phyloP scores from a whole-genome alignment of 805 yeast genomes.

The Blastobotrys chiropterorum region DNA sequence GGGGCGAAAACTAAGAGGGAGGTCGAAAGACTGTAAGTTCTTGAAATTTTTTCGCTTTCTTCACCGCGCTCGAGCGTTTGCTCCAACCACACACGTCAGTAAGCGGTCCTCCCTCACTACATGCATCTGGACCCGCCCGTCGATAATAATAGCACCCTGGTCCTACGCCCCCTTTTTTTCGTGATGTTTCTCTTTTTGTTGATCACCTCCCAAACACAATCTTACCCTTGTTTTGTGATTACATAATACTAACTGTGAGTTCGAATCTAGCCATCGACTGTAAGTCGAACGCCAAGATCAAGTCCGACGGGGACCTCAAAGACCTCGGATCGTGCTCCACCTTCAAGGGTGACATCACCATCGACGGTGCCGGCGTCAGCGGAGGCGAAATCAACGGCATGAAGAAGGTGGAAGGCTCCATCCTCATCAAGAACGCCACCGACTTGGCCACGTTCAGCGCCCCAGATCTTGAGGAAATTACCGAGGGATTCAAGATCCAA shows the following conservation, averaged over 20 bases:
- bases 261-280: slow-evolving; percentile 27
- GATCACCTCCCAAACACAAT: neutral
- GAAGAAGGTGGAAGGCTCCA: slow-evolving; percentile 69
- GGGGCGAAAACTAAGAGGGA: too few relatives aligned
- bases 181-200: neutral
- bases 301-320: slow-evolving; percentile 76
- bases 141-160: too few relatives aligned
- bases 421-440: slow-evolving; percentile 61
- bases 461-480: slow-evolving; percentile 66
- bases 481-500: slow-evolving; percentile 59
- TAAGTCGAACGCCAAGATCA: slow-evolving; percentile 48
- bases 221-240: neutral
- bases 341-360: slow-evolving; percentile 70
- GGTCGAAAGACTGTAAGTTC: too few relatives aligned
- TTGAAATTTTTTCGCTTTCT: too few relatives aligned
- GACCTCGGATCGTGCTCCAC: slow-evolving; percentile 65
- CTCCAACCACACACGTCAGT: too few relatives aligned
- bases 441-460: slow-evolving; percentile 63
- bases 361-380: slow-evolving; percentile 55
- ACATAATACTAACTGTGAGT: neutral
- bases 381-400: slow-evolving; percentile 58
- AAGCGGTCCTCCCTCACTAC: too few relatives aligned
- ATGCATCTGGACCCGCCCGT: too few relatives aligned
- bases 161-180: neutral
- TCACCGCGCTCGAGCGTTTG: too few relatives aligned